Conservation (phyloP, 352 stramenopile species). For the Globisporangium camurandrum region DNA sequence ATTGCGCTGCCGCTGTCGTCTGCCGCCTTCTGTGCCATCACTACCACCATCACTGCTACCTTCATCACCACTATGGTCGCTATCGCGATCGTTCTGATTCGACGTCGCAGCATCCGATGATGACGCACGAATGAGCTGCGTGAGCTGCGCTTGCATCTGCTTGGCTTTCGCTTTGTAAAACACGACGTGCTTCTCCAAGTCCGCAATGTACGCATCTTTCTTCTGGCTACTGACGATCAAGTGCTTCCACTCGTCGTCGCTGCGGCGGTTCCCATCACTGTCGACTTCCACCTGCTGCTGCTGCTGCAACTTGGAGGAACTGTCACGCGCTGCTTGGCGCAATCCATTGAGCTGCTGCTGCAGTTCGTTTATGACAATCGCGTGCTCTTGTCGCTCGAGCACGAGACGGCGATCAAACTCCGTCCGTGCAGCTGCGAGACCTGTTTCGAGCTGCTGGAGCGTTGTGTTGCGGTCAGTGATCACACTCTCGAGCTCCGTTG, state of each 20-base stretch:
- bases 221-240: slow-evolving; percentile 61
- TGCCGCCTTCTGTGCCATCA: background rate
- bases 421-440: slow-evolving; percentile 42
- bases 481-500: slow-evolving; percentile 25
- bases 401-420: slow-evolving; percentile 70
- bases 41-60: background rate
- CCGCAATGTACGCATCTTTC: slow-evolving; percentile 80
- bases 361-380: slow-evolving; percentile 18
- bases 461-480: slow-evolving; percentile 44
- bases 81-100: slow-evolving; percentile 19
- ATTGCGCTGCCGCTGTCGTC: background rate
- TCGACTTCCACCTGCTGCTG: slow-evolving; percentile 8
- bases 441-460: slow-evolving; percentile 53
- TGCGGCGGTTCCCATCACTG: slow-evolving; percentile 31
- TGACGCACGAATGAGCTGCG: slow-evolving; percentile 68
- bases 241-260: slow-evolving; percentile 65
- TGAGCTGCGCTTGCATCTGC: slow-evolving; percentile 76
- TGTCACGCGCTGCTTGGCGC: slow-evolving; percentile 14
- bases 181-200: slow-evolving; percentile 77
- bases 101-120: too few relatives aligned
- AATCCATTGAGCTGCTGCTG: slow-evolving; percentile 34
- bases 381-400: slow-evolving; percentile 39
- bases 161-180: slow-evolving; percentile 86
- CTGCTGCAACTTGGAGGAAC: slow-evolving; percentile 12
- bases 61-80: slow-evolving; percentile 16